These are phyloP conservation scores for Aspergillus sclerotioniger DNA, from an alignment of 495 filamentous ascomycete species.

Conservation along the genomic window DNA sequence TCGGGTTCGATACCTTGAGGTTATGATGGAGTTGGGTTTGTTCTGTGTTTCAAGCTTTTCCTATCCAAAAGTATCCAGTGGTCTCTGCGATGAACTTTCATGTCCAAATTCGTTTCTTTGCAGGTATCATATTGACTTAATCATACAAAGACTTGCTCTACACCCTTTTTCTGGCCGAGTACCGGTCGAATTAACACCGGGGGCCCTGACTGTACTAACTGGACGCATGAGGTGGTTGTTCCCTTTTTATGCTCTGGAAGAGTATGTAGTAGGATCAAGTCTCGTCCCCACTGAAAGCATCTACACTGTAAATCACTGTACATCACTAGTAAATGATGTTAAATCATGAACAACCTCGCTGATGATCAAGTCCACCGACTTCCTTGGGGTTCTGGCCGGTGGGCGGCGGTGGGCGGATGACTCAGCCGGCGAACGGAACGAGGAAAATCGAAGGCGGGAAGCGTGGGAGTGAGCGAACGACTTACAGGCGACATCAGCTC, in stretches of 20 bases:
- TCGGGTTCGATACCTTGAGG: constrained; percentile 19
- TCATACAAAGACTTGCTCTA: constrained; percentile 5
- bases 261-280: no score
- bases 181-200: not conserved
- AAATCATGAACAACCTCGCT: not conserved
- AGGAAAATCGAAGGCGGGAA: constrained; percentile 24
- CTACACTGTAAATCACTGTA: no score
- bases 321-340: not conserved
- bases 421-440: constrained; percentile 27
- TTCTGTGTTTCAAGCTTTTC: constrained; percentile 18
- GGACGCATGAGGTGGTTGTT: no score
- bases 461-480: constrained; percentile 14
- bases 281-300: no score
- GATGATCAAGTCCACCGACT: constrained; percentile 13
- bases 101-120: constrained; percentile 1
- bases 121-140: constrained; percentile 1
- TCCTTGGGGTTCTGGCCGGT: constrained; percentile 22
- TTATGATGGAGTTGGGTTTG: constrained; percentile 25
- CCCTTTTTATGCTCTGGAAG: no score
- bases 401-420: constrained; percentile 18
- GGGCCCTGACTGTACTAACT: no score
- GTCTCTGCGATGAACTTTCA: constrained; percentile 13
- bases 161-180: not conserved
- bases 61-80: constrained; percentile 17
- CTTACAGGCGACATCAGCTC: constrained; percentile 14